Base-by-base conservation (phyloP, 805 yeast genomes). In the Starmerella apis region DNA sequence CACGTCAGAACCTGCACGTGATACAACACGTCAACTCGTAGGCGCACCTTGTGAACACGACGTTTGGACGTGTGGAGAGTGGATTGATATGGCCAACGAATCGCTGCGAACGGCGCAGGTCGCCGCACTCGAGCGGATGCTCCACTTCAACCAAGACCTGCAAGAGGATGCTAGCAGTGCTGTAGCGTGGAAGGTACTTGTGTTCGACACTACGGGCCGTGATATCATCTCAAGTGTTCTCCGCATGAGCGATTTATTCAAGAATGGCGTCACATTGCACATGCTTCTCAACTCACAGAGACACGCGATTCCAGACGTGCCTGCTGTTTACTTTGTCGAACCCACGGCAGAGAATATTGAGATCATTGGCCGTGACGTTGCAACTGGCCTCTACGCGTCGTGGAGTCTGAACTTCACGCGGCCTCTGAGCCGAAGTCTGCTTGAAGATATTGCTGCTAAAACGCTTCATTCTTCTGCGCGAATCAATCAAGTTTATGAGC, bases 221-320 rank as follows among this genome's bases (percentile, higher is more conserved):
- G 83, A 83, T 16, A 82, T 92, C 37, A 77, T 92, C 6, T 87
- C 96, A 2, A 83, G 95, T 6, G 90, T 92, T n/a, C 68, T 92
- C 49, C 73, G 97, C 52, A 96, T 90, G 54, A 86, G 86, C 59
- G 98, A 94, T 64, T 71, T 92, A 57, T 73, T 92, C 58, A 79
- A 82, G 57, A 84, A 86, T 62, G 98, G 98, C 9, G 81, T 92
- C 50, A 92, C 99, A 0, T 81, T 87, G 61, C 97, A 92, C 63
- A 74, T 90, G 52, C 67, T 83, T 45, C 78, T 90, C 48, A 72
- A 72, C 49, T 73, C 86, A 43, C 77, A 75, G 51, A 73, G 98
- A 54, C 78, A 88, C n/a, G 76, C 90, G 1, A 72, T 92, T 46
- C 88, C 94, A 1, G 98, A 92, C 60, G 97, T 90, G 13, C 96